Evolutionary conservation across 148 eudicot species (phyloP).

Genomic region (Nepenthes gracilis): DNA sequence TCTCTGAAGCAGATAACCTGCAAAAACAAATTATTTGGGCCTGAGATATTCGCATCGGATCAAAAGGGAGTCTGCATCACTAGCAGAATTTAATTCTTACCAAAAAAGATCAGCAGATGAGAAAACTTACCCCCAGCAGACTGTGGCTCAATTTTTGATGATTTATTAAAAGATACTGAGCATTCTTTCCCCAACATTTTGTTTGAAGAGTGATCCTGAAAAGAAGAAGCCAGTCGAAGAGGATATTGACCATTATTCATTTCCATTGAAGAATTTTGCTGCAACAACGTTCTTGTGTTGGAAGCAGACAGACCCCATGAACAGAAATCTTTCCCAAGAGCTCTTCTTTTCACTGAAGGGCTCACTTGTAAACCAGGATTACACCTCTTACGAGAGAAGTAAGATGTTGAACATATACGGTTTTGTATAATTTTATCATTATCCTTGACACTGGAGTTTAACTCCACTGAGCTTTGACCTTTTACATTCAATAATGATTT

Average conservation of each 20-base stretch:
- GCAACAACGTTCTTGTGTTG: background rate
- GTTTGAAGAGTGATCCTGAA: background rate
- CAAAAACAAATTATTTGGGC: background rate
- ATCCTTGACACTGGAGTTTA: conserved; percentile 2
- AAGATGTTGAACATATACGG: background rate
- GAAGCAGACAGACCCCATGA: conserved; percentile 6
- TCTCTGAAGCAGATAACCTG: background rate
- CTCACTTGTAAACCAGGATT: conserved; percentile 9
- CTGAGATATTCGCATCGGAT: background rate
- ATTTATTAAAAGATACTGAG: background rate
- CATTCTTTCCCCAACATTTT: background rate
- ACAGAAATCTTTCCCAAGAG: conserved; percentile 8
- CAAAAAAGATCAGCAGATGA: background rate
- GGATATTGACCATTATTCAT: background rate
- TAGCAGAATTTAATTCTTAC: too few species aligned
- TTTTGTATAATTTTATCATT: background rate
- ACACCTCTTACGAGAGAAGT: conserved; percentile 16
- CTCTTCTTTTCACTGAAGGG: conserved; percentile 15
- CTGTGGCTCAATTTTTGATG: background rate
- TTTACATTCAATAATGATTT: conserved; percentile 4
- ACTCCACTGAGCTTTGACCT: conserved; percentile 3
- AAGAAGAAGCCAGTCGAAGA: background rate
- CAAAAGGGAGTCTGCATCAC: too few species aligned
- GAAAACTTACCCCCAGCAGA: background rate
- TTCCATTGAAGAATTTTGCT: conserved; percentile 9